Percentiles rank a stretch among this genome's conserved stretches.
Evolutionary conservation across 2,329 filamentous ascomycete genomes (phyloP).

Genomic region (Phymatotrichopsis omnivora): DNA sequence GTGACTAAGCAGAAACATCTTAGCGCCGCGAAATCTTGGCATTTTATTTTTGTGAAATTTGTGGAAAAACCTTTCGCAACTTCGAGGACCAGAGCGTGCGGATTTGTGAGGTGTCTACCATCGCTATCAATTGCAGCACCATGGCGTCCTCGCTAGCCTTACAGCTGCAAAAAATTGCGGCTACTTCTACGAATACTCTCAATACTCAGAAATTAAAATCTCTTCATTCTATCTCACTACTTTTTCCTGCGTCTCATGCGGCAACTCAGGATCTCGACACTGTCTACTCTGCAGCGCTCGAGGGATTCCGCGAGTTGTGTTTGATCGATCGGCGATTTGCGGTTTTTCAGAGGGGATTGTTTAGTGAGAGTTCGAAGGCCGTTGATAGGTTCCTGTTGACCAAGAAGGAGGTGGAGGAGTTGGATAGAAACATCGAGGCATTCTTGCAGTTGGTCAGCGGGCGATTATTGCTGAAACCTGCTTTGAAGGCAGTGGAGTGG

Average conservation of each 20-base stretch:
- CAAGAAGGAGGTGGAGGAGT: constrained; percentile 65
- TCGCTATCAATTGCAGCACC: constrained; percentile 33
- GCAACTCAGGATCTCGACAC: constrained; percentile 82
- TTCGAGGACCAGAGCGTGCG: no score
- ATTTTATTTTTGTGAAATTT: no score
- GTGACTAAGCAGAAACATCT: no score
- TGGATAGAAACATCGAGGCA: constrained; percentile 66
- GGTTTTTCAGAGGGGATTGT: constrained; percentile 66
- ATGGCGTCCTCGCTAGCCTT: constrained; percentile 84
- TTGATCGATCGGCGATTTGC: constrained; percentile 70
- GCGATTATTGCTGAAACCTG: constrained; percentile 70
- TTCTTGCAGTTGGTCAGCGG: constrained; percentile 74
- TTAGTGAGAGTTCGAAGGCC: constrained; percentile 84
- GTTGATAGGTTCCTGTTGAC: constrained; percentile 84
- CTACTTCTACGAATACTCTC: constrained; percentile 62
- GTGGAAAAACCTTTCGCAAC: no score
- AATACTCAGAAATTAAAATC: constrained; percentile 87
- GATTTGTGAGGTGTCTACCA: no score
- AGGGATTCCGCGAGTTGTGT: constrained; percentile 87
- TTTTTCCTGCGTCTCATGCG: constrained; percentile 80
- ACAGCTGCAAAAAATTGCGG: constrained; percentile 87
- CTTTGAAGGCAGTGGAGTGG: constrained; percentile 90
- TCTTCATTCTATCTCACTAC: constrained; percentile 84
- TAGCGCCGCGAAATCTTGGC: no score
- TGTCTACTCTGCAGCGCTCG: constrained; percentile 73